Percentiles rank a stretch among this genome's conserved stretches.
Conservation (phyloP, 345 rosid species). For the Eucalyptus erythrocorys region DNA sequence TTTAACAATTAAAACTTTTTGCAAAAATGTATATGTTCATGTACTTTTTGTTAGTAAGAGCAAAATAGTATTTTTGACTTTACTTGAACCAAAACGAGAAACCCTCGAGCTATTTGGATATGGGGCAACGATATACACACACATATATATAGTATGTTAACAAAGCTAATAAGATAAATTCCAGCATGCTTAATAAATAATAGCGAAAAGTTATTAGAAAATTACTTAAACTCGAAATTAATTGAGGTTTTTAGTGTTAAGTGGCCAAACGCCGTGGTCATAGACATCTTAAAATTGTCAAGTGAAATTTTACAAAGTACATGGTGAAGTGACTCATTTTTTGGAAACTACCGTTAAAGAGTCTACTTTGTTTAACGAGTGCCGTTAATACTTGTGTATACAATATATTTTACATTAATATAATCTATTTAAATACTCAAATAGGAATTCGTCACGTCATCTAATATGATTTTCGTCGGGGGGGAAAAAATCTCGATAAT, state of each 20-base stretch:
- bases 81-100: neutral
- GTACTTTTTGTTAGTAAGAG: neutral
- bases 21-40: rapidly evolving
- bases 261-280: neutral
- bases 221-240: neutral
- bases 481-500: neutral
- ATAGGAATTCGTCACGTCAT: neutral
- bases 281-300: neutral
- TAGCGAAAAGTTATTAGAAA: neutral
- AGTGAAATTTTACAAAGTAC: neutral
- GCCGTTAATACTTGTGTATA: neutral
- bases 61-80: neutral
- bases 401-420: neutral
- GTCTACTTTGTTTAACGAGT: neutral
- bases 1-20: neutral
- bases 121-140: rapidly evolving
- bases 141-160: too few relatives aligned
- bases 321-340: neutral
- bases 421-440: neutral
- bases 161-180: neutral
- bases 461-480: neutral
- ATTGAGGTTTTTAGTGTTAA: neutral
- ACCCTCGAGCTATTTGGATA: neutral
- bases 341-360: rapidly evolving
- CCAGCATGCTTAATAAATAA: neutral